Evolutionary conservation across 441 rosid species (phyloP).

Genomic region (Gossypium aridum): DNA sequence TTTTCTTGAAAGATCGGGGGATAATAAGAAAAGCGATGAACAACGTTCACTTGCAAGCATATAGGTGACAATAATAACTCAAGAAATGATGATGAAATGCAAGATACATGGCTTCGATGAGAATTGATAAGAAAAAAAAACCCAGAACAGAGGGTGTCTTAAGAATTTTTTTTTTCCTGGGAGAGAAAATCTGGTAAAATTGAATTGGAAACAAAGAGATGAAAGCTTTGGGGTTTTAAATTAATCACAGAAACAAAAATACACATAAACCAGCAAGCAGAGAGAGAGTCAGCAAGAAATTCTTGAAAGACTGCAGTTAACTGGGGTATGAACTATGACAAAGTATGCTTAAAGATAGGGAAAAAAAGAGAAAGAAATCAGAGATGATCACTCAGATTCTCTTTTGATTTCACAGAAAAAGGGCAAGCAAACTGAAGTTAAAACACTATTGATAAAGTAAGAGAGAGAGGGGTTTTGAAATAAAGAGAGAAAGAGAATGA

Average conservation of each 20-base stretch:
- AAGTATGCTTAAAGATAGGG: constrained; percentile 23
- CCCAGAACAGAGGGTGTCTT: background rate
- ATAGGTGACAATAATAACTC: background rate
- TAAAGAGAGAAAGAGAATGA: background rate
- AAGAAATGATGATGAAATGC: constrained; percentile 7
- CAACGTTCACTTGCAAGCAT: background rate
- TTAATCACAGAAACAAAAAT: background rate
- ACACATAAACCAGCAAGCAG: background rate
- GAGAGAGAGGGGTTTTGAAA: constrained; percentile 20
- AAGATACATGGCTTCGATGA: constrained; percentile 25
- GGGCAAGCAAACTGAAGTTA: constrained; percentile 38
- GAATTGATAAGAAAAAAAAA: background rate
- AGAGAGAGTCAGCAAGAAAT: constrained; percentile 12
- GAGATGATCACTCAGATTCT: constrained; percentile 26
- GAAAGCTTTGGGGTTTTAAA: background rate
- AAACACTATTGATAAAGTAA: constrained; percentile 30
- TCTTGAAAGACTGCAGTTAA: constrained; percentile 22
- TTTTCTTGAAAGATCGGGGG: background rate
- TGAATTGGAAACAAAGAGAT: background rate
- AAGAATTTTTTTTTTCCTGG: background rate
- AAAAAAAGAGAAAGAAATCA: constrained; percentile 14
- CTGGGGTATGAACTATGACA: constrained; percentile 8
- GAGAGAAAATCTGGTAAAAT: background rate
- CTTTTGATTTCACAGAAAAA: constrained; percentile 25
- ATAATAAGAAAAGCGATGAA: background rate